Base-by-base conservation (phyloP, 2,329 filamentous ascomycete genomes). In the Monosporascus sp. region DNA sequence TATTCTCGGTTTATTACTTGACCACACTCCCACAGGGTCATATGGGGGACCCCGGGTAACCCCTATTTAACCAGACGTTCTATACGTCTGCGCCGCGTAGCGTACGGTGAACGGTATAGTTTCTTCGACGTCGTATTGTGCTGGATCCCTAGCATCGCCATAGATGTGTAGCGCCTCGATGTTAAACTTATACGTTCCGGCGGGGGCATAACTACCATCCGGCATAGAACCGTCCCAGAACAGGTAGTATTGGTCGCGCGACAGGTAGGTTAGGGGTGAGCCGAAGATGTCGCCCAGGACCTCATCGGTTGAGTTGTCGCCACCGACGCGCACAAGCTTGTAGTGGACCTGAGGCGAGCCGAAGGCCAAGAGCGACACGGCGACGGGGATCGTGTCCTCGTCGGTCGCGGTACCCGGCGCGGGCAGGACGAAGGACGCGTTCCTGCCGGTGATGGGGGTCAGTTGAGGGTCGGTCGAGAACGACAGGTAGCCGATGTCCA, bases 161-260 rank as follows among this genome's bases (percentile, higher is more conserved):
- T 77, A 80, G 54, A 83, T 72, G 54, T 72, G 73, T 56, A 83
- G 63, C 2, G 78, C 75, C 52, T 72, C 72, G 31, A 81, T 68
- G 1, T 69, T 68, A 48, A 82, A 68, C 63, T 74, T 76, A 65
- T 83, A 83, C 27, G 62, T 60, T 11, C 80, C 80, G 0, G 71
- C 68, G 0, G 77, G 73, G 2, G 72, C 79, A 54, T 76, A 80
- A 1, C 60, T 68, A 15, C 77, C 78, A 9, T 75, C 71, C 0
- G 68, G 67, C 5, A 83, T 65, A 50, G 68, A 65, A 14, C 80
- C 80, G 48, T 77, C 72, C 71, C 77, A 83, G 0, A 53, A 49
- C 6, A 65, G 38, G 5, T 58, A 51, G 52, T 70, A 55, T 20
- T 58, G 48, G 38, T 70, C 70, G 18, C 73, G 70, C 20, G 72